Base-by-base conservation (phyloP, 2,329 filamentous ascomycete species). In the Fusarium hostae region DNA sequence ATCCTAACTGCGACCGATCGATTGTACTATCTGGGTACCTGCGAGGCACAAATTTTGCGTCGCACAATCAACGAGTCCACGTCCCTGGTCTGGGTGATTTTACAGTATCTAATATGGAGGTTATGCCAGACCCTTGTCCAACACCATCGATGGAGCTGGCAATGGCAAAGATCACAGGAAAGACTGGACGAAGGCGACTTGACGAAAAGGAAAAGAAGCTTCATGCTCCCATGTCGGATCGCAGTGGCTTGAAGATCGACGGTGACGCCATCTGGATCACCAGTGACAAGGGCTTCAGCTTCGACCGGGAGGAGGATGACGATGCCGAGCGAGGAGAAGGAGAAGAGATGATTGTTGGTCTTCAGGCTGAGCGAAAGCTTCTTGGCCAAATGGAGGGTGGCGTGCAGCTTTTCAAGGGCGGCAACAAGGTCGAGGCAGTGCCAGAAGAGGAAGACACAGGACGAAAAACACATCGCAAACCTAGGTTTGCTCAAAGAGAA, bases 201-300 rank as follows among this genome's bases (percentile, higher is more conserved):
- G 96, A 97, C 35, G 96, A 99, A 79, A 99, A 98, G 82, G 95
- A 99, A 79, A 98, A 98, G 83, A 90, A 97, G 75, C 84, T 99
- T 9, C 97, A 98, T 81, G 97, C 96, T 5, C 97, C 96, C 37
- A 98, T 99, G 95, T 97, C 95, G 30, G 96, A 99, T 82, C 94
- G 97, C 37, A 97, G 95, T 72, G 96, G 96, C 76, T 89, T 99
- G 16, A 91, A 98, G 79, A 95, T 99, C 56, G 96, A 99, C 74
- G 97, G 97, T 68, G 96, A 99, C 82, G 95, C 95, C 11, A 95
- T 99, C 40, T 99, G 97, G 84, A 98, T 91, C 66, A 91, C 89
- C 13, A 84, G 88, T 62, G 89, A 91, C 56, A 91, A 90, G 75
- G 90, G 89, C 0, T 92, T 92, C 75, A 97, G 89, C 7, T 98